Percentiles rank a stretch among this genome's conserved stretches.
Evolutionary conservation across 176 grass and related monocot genomes (phyloP).

Genomic region (Zea luxurians): DNA sequence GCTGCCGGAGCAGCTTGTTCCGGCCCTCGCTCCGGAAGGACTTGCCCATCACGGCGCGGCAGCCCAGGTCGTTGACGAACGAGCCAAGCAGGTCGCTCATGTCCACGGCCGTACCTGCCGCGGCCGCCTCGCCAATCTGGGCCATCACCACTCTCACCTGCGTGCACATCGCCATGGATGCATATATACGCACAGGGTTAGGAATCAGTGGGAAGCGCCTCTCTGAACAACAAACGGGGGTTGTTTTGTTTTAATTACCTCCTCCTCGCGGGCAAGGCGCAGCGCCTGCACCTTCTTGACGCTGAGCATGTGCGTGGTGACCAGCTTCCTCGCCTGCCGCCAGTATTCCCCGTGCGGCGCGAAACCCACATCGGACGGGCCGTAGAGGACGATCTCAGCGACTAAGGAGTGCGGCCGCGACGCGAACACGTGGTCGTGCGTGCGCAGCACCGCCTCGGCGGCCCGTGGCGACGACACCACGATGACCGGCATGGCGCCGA

Average conservation of each 20-base stretch:
- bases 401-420: conserved; percentile 29
- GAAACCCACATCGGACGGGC: conserved; percentile 41
- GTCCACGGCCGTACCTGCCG: neutral
- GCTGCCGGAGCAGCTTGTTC: conserved; percentile 26
- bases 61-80: conserved; percentile 32
- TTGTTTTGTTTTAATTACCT: neutral
- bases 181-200: no score
- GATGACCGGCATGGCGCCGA: conserved; percentile 36
- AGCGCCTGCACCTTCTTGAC: conserved; percentile 7
- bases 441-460: conserved; percentile 49
- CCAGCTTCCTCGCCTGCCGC: conserved; percentile 43
- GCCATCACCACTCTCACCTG: conserved; percentile 6
- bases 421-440: conserved; percentile 53
- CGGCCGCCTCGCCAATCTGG: conserved; percentile 8
- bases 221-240: no score
- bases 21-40: neutral
- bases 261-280: conserved; percentile 9
- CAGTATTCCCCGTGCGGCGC: conserved; percentile 44
- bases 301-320: conserved; percentile 41
- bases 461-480: conserved; percentile 43
- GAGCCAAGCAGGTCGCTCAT: conserved; percentile 11
- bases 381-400: conserved; percentile 33
- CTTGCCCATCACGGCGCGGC: conserved; percentile 38
- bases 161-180: neutral
- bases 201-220: no score